Base-by-base conservation (phyloP, 257 asterid genomes). In the Petrea volubilis region DNA sequence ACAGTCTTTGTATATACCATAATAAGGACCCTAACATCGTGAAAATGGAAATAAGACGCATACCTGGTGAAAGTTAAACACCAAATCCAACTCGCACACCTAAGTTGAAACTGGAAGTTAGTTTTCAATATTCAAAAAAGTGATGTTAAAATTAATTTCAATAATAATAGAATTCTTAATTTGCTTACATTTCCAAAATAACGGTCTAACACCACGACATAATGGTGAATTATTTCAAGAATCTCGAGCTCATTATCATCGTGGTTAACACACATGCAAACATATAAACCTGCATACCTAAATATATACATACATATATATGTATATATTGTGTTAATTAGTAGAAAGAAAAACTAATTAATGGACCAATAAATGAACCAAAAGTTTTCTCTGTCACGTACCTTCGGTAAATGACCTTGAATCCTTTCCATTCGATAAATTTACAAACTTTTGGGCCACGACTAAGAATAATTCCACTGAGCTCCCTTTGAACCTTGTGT, bases 41-140 rank as follows among this genome's bases (percentile, higher is more conserved):
- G n/a, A n/a, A n/a, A n/a, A n/a, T n/a, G n/a, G 59, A 67, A 31
- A 18, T n/a, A 15, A 15, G 33, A 4, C 8, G 9, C 27, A 15
- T 64, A 64, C 70, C 70, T 64, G 47, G 70, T 64, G 70, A 64
- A 64, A 64, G 28, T 64, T 64, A 58, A 46, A 64, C n/a, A 64
- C 20, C 70, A 64, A 64, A n/a, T 64, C 70, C 56, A 64, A 64
- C 58, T 64, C 70, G 10, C 70, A 64, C 36, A 64, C 70, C 70
- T 64, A 44, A 1, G 15, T 44, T 25, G 70, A 46, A 29, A 23
- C 28, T 44, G 18, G 1, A n/a, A 41, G 10, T 24, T 43, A 64
- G 27, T 1, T 41, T 41, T 47, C 24, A 47, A 17, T 1, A 41
- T 41, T 47, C 24, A 47, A 17, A 47, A 47, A 38, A 38, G 9